A percentile compares a stretch with the other conserved stretches of the same genome.
These are phyloP conservation scores for Cystofilobasidium macerans DNA, from an alignment of 768 basidiomycete species.

Conservation along the genomic window DNA sequence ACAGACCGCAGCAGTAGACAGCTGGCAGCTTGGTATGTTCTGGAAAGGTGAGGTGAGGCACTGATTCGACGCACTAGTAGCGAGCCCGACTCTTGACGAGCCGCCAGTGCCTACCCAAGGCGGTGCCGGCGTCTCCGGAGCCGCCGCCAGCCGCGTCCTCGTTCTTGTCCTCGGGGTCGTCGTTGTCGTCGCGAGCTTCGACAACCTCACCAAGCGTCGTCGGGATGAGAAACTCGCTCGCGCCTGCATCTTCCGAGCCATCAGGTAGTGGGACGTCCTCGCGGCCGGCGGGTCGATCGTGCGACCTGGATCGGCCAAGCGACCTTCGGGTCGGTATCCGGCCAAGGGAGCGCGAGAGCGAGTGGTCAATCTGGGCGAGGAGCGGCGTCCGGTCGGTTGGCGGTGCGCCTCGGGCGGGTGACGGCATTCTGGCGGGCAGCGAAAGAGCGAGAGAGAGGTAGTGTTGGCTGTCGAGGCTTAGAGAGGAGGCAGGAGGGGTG, in stretches of 20 bases:
- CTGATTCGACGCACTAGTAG: slow-evolving; percentile 25
- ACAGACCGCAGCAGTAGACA: not conserved
- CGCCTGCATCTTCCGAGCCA: not conserved
- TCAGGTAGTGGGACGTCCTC: not conserved
- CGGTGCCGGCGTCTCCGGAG: not conserved
- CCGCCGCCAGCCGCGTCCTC: too few relatives aligned
- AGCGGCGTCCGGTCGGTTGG: slow-evolving; percentile 4
- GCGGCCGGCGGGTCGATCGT: not conserved
- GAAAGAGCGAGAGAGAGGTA: not conserved
- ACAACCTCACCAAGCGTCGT: slow-evolving; percentile 1
- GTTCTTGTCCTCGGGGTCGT: not conserved
- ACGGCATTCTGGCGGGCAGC: not conserved
- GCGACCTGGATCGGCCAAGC: not conserved
- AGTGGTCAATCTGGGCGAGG: slow-evolving; percentile 7
- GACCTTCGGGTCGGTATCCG: too few relatives aligned
- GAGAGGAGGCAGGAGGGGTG: too few relatives aligned
- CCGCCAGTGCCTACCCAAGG: not conserved
- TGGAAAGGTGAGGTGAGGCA: too few relatives aligned
- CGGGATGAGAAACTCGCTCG: not conserved
- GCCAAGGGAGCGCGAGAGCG: not conserved
- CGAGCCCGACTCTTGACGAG: not conserved
- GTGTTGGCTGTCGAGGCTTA: too few relatives aligned
- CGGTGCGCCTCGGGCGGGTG: not conserved
- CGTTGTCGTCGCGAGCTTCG: not conserved
- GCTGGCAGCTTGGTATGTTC: too few relatives aligned